Evolutionary conservation across 768 basidiomycete genomes (phyloP), one percentile per base, ranked within the genome.

Genomic region (Boletus coccyginus): DNA sequence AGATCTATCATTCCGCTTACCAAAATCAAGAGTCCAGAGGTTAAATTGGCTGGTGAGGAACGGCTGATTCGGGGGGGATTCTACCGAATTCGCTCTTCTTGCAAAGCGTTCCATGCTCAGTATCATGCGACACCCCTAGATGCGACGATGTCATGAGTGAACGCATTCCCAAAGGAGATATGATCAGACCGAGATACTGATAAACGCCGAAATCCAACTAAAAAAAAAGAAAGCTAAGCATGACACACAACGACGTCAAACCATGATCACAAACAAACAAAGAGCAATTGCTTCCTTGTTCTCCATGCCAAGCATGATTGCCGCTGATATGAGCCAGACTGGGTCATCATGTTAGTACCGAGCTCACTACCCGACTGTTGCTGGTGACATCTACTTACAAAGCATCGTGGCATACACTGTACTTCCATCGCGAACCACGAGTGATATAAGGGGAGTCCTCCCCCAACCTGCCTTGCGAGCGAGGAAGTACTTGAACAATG

Each of bases 121-220:
- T 42, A 72, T 58, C 52, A 68, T 46, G n/a, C 44, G 55, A 53
- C 70, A 70, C 5, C 66, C 70, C 68, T 70, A 36, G 35, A 21
- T 21, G 21, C 21, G 21, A 21, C 1, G 31, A 40, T 31, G 27
- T 42, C 14, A 35, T 32, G 21, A 53, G 17, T 13, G 21, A 42
- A 13, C 29, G 1, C 12, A 19, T 39, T 42, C 17, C 10, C 32
- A 35, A 50, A 40, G 8, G 2, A 35, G 39, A 55, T 7, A 29
- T 3, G 44, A 11, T 24, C 60, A 17, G 59, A 66, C 65, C 7
- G 40, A 24, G 42, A 56, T 14, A 33, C 62, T 67, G 33, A 36
- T n/a, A 17, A 62, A 3, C n/a, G 57, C n/a, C 14, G 55, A 53
- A 24, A 14, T 5, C 65, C 65, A 66, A 21, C 66, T 66, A 13